phyloP scores from a whole-genome alignment of 176 grass and related monocot genomes.

The Puya raimondii region DNA sequence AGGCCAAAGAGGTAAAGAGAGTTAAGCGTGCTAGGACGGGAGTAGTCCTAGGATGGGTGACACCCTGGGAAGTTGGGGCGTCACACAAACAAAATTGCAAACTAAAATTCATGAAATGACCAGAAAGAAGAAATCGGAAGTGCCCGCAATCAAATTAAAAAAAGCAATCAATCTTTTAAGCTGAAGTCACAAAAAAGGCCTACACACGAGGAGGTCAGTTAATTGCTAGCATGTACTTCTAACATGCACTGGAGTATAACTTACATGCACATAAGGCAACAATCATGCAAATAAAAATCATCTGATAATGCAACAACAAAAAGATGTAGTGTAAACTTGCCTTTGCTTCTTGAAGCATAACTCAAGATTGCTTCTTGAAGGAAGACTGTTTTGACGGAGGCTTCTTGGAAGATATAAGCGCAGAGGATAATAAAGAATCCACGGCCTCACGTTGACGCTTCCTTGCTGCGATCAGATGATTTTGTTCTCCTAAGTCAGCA shows the following conservation, averaged over 20 bases:
- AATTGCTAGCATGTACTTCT: no score
- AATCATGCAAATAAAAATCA: neutral
- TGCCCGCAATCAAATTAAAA: neutral
- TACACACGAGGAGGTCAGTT: neutral
- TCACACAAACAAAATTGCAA: neutral
- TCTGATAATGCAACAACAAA: neutral
- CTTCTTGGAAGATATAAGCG: conserved; percentile 70
- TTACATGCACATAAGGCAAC: neutral
- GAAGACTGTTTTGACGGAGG: conserved; percentile 24
- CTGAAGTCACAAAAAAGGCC: neutral
- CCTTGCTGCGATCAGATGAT: conserved; percentile 45
- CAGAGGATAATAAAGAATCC: conserved; percentile 57
- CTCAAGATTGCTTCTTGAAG: conserved; percentile 32
- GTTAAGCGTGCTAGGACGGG: no score
- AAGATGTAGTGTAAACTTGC: conserved; percentile 24
- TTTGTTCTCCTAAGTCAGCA: conserved; percentile 18
- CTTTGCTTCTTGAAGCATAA: conserved; percentile 17
- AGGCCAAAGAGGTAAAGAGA: no score
- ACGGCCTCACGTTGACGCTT: conserved; percentile 71
- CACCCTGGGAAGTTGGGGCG: no score
- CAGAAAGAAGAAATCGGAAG: neutral
- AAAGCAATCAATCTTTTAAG: neutral
- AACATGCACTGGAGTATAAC: no score
- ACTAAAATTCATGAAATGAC: neutral
- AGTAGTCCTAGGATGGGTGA: no score